Percentiles rank a stretch among this genome's conserved stretches.
Evolutionary conservation across 1,139 yeast genomes (phyloP).

Genomic region (Hanseniaspora sp.): DNA sequence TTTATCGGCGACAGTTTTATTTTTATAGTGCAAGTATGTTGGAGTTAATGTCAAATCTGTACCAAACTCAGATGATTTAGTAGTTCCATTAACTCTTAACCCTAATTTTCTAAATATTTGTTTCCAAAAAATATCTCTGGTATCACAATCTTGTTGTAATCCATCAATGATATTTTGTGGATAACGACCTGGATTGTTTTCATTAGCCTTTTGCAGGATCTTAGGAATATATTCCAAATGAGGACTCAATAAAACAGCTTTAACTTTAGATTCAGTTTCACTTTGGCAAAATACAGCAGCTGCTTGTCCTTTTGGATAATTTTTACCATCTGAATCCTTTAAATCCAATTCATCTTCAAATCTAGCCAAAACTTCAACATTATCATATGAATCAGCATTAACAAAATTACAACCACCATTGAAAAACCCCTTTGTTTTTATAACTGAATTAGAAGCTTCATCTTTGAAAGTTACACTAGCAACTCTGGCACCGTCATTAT

Average conservation of each 20-base stretch:
- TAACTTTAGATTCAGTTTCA: conserved; percentile 52
- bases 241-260: conserved; percentile 67
- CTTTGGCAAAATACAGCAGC: conserved; percentile 62
- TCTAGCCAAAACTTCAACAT: conserved; percentile 61
- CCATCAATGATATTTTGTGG: conserved; percentile 31
- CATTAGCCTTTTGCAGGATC: conserved; percentile 33
- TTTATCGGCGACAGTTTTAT: conserved; percentile 35
- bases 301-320: conserved; percentile 33
- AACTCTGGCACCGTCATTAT: conserved; percentile 65
- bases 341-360: conserved; percentile 30
- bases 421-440: conserved; percentile 33
- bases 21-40: conserved; percentile 26
- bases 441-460: conserved; percentile 17
- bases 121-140: conserved; percentile 46
- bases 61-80: conserved; percentile 26
- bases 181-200: conserved; percentile 29
- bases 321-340: conserved; percentile 28
- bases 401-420: conserved; percentile 87
- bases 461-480: conserved; percentile 38
- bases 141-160: conserved; percentile 37
- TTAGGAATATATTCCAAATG: conserved; percentile 79
- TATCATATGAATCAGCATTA: conserved; percentile 49
- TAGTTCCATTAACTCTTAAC: conserved; percentile 47
- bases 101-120: conserved; percentile 51
- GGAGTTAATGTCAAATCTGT: conserved; percentile 66